These are phyloP conservation scores for Haplographium delicatum DNA, from an alignment of 495 filamentous ascomycete species.

Conservation along the genomic window DNA sequence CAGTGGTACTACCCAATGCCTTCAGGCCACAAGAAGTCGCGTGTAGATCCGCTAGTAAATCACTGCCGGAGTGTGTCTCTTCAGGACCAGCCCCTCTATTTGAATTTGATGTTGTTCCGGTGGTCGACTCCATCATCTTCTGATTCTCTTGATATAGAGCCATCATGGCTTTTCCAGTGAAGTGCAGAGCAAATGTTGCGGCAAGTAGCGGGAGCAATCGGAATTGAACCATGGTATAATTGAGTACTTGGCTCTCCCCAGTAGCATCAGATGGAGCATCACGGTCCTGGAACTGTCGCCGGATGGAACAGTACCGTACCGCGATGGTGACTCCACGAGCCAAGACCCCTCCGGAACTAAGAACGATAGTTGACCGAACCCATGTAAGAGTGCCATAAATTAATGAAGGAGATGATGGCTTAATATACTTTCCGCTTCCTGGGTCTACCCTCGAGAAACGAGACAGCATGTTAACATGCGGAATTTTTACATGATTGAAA, in stretches of 20 bases:
- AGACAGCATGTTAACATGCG: slow-evolving; percentile 64
- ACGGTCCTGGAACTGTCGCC: slow-evolving; percentile 66
- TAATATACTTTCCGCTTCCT: slow-evolving; percentile 55
- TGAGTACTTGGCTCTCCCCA: slow-evolving; percentile 61
- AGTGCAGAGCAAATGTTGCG: slow-evolving; percentile 69
- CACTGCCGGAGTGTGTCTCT: slow-evolving; percentile 56
- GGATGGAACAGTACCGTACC: slow-evolving; percentile 60
- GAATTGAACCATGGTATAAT: slow-evolving; percentile 74
- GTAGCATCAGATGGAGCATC: slow-evolving; percentile 45
- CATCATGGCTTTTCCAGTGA: slow-evolving; percentile 67
- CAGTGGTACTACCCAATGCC: slow-evolving; percentile 60
- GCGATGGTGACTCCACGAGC: slow-evolving; percentile 73
- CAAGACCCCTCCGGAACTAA: slow-evolving; percentile 59
- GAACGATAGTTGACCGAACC: slow-evolving; percentile 67
- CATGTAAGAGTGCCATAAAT: slow-evolving; percentile 70
- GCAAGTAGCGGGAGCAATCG: slow-evolving; percentile 64
- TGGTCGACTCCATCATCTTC: slow-evolving; percentile 46
- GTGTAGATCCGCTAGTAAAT: slow-evolving; percentile 66
- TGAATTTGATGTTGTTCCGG: slow-evolving; percentile 32
- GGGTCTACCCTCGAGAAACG: slow-evolving; percentile 58
- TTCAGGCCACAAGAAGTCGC: slow-evolving; percentile 71
- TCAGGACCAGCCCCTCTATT: slow-evolving; percentile 61
- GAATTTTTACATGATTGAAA: slow-evolving; percentile 65
- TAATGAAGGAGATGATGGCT: slow-evolving; percentile 56
- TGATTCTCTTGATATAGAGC: slow-evolving; percentile 59